Conservation (phyloP, 306 rosid genomes). For the Lathyrus oleraceus region DNA sequence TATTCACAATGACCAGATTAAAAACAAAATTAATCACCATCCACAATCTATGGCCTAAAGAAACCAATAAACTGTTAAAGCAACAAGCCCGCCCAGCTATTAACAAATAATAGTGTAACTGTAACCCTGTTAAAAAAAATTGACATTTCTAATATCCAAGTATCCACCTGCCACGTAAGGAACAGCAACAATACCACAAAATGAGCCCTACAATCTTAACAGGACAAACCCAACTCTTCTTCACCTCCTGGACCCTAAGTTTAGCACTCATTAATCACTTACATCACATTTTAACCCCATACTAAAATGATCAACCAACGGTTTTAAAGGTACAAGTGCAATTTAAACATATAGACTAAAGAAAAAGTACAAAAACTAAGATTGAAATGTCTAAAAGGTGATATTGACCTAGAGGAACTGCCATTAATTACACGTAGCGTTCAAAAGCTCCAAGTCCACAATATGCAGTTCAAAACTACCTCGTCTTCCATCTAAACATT, state of each 20-base stretch:
- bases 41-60: constrained; percentile 8
- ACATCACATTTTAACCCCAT: neutral
- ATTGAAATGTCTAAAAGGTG: neutral
- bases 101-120: neutral
- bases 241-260: neutral
- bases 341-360: too few species aligned
- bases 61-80: constrained; percentile 8
- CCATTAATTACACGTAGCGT: neutral
- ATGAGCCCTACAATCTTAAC: neutral
- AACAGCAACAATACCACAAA: neutral
- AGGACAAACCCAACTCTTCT: neutral
- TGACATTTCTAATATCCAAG: neutral
- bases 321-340: neutral
- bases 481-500: neutral
- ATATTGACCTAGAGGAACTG: neutral
- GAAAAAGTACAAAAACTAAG: neutral
- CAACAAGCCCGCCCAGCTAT: neutral
- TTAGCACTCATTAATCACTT: neutral
- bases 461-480: neutral
- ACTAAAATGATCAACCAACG: neutral
- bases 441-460: neutral
- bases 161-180: neutral
- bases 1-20: constrained; percentile 35
- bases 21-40: constrained; percentile 29
- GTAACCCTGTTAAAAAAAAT: neutral